These are phyloP conservation scores for Blastocrithidia nonstop DNA, from an alignment of 208 protist species.

Conservation along the genomic window DNA sequence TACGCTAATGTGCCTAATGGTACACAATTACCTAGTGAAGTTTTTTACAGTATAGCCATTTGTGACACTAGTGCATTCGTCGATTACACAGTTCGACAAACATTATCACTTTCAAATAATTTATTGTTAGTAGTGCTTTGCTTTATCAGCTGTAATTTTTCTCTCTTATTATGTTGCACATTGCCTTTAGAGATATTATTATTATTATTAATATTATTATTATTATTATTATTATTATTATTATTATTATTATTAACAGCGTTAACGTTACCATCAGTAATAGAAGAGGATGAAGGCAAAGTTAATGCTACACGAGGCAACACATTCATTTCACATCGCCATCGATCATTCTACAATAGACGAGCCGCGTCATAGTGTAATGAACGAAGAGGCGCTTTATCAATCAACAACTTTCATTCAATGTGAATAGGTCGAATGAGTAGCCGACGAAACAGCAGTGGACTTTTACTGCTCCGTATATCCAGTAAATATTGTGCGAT, in stretches of 20 bases:
- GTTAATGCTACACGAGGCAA: background rate
- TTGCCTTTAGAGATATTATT: background rate
- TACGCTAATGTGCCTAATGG: constrained; percentile 33
- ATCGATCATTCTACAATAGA: constrained; percentile 50
- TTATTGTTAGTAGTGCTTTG: too few relatives aligned
- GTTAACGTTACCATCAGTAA: background rate
- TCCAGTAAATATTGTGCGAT: constrained; percentile 35
- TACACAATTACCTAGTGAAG: constrained; percentile 42
- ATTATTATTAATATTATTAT: background rate
- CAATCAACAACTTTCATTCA: constrained; percentile 52
- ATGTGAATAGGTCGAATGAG: constrained; percentile 45
- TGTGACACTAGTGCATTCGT: too few relatives aligned
- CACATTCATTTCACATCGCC: too few relatives aligned
- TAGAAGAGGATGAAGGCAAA: too few relatives aligned
- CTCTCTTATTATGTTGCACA: constrained; percentile 1
- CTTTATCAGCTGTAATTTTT: too few relatives aligned
- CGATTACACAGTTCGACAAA: too few relatives aligned
- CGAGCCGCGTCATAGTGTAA: constrained; percentile 61
- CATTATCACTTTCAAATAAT: too few relatives aligned
- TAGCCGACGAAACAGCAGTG: constrained; percentile 62
- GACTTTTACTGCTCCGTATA: constrained; percentile 26
- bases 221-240: background rate
- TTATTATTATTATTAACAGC: background rate
- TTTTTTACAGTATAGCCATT: too few relatives aligned
- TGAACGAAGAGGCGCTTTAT: constrained; percentile 42